A percentile compares a stretch with the other conserved stretches of the same genome.
phyloP scores from a whole-genome alignment of 176 grass and related monocot species.

The Calamus simplicifolius region DNA sequence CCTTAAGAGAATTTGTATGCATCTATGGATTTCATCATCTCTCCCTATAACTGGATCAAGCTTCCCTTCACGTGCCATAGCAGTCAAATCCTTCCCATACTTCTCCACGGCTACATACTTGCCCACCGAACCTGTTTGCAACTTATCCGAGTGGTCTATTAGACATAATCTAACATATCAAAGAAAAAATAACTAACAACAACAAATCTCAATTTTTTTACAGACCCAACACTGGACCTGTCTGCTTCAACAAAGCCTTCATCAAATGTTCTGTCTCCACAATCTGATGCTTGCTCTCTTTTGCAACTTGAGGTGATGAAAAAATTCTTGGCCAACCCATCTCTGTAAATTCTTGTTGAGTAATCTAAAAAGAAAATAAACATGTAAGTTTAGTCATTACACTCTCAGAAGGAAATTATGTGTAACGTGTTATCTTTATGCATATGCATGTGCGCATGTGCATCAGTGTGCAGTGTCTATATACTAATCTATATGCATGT shows the following conservation, averaged over 20 bases:
- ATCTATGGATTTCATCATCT: slow-evolving; percentile 97
- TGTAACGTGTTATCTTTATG: not conserved
- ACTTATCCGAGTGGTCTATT: slow-evolving; percentile 6
- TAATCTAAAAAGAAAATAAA: slow-evolving; percentile 46
- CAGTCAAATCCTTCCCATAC: slow-evolving; percentile 95
- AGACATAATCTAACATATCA: no score
- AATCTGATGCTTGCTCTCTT: slow-evolving; percentile 92
- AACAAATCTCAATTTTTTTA: no score
- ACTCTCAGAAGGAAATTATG: no score
- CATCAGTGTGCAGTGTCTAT: no score
- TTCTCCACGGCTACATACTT: slow-evolving; percentile 95
- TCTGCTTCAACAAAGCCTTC: slow-evolving; percentile 93
- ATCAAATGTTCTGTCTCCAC: slow-evolving; percentile 95
- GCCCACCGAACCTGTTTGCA: slow-evolving; percentile 69
- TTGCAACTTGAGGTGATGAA: slow-evolving; percentile 66
- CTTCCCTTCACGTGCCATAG: slow-evolving; percentile 91
- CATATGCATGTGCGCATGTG: no score
- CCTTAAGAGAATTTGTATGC: slow-evolving; percentile 94
- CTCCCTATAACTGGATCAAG: slow-evolving; percentile 98
- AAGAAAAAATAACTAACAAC: no score
- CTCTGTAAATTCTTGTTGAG: slow-evolving; percentile 96
- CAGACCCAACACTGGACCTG: no score
- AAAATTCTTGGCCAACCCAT: slow-evolving; percentile 96
- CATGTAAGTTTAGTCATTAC: not conserved
- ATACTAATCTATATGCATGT: no score